A percentile compares a stretch with the other conserved stretches of the same genome.
These are phyloP conservation scores for Epithele typhae DNA, from an alignment of 768 basidiomycete species.

Conservation along the genomic window DNA sequence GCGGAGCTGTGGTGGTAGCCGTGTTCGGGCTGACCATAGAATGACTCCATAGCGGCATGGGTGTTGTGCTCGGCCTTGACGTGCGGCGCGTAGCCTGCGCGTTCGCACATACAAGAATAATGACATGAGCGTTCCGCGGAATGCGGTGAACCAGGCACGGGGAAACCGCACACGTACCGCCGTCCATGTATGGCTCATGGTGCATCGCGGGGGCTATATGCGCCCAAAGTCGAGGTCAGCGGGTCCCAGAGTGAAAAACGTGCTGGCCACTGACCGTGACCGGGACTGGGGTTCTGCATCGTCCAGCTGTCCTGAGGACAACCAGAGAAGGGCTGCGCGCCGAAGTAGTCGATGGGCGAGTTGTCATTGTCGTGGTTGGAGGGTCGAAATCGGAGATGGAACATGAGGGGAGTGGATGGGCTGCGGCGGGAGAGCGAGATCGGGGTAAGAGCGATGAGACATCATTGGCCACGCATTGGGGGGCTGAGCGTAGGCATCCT, in stretches of 20 bases:
- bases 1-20: slow-evolving; percentile 10
- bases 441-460: slow-evolving; percentile 8
- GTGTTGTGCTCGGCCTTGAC: slow-evolving; percentile 12
- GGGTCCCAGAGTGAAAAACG: background rate
- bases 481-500: slow-evolving; percentile 4
- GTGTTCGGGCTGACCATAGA: slow-evolving; percentile 5
- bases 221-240: background rate
- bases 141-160: too few relatives aligned
- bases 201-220: too few relatives aligned
- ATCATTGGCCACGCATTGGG: slow-evolving; percentile 5
- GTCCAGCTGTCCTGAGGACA: slow-evolving; percentile 8
- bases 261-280: background rate
- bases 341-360: slow-evolving; percentile 14
- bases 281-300: background rate
- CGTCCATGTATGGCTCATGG: too few relatives aligned
- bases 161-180: too few relatives aligned
- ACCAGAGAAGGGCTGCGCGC: background rate
- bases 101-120: too few relatives aligned
- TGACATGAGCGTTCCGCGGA: too few relatives aligned
- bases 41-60: slow-evolving; percentile 4
- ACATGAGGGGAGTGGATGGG: slow-evolving; percentile 6
- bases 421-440: slow-evolving; percentile 8
- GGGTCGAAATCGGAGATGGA: slow-evolving; percentile 13
- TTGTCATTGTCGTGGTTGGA: slow-evolving; percentile 4
- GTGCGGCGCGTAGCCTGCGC: slow-evolving; percentile 4